Conservation (phyloP, 345 rosid species). For the Clarkia xantiana region DNA sequence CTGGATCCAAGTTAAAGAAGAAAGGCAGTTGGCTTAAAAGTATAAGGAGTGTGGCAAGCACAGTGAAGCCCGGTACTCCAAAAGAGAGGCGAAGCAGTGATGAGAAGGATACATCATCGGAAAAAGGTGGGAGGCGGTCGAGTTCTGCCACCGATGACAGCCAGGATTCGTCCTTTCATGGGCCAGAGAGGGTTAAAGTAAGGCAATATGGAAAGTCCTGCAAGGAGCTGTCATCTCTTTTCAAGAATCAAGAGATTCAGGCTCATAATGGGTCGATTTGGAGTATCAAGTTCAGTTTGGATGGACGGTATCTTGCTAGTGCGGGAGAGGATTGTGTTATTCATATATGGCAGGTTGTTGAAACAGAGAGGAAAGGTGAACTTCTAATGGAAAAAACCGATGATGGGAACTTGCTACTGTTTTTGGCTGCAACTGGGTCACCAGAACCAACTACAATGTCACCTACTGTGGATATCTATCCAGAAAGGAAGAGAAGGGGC, state of each 20-base stretch:
- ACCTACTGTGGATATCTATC: constrained; percentile 30
- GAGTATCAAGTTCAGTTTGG: constrained; percentile 91
- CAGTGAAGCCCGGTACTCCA: constrained; percentile 24
- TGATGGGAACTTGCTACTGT: constrained; percentile 41
- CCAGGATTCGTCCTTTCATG: constrained; percentile 76
- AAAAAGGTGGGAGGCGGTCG: constrained; percentile 79
- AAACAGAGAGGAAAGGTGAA: constrained; percentile 72
- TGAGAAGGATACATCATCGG: constrained; percentile 80
- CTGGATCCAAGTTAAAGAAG: constrained; percentile 47
- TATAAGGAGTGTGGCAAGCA: constrained; percentile 57
- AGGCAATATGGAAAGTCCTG: constrained; percentile 67
- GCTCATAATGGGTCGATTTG: constrained; percentile 91
- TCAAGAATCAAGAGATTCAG: constrained; percentile 83
- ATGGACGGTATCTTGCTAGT: constrained; percentile 88
- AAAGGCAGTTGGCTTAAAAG: constrained; percentile 74
- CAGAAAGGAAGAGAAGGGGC: constrained; percentile 66
- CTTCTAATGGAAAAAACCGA: constrained; percentile 65
- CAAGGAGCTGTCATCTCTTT: constrained; percentile 78
- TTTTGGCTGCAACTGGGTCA: constrained; percentile 47
- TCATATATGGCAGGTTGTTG: constrained; percentile 73
- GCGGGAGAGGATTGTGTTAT: constrained; percentile 92
- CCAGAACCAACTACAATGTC: constrained; percentile 60
- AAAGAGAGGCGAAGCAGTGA: constrained; percentile 87
- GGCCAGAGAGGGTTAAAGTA: constrained; percentile 76
- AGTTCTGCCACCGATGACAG: constrained; percentile 95